phyloP scores from a whole-genome alignment of 139 green algal genomes.

The Astrephomene gubernaculifera region DNA sequence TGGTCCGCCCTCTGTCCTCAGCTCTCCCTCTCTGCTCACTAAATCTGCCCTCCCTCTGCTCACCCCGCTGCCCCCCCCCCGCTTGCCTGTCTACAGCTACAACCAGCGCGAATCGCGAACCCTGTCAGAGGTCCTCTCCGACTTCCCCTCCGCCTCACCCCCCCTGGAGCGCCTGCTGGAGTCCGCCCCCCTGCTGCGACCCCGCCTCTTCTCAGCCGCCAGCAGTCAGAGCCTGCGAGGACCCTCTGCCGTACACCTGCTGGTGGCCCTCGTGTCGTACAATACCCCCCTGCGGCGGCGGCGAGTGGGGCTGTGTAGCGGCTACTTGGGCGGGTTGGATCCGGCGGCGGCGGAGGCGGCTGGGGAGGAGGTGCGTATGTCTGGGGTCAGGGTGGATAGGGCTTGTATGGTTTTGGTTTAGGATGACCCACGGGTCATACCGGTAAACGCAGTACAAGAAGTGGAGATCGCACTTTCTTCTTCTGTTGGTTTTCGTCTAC shows the following conservation, averaged over 20 bases:
- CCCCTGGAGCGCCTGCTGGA: conserved; percentile 90
- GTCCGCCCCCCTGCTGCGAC: conserved; percentile 76
- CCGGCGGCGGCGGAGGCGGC: conserved; percentile 5
- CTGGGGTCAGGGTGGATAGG: too few species aligned
- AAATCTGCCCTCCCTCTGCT: background rate
- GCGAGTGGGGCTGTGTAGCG: conserved; percentile 85
- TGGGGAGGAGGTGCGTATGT: background rate
- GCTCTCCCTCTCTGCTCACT: too few species aligned
- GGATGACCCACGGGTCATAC: too few species aligned
- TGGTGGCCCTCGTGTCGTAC: conserved; percentile 84
- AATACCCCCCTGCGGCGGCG: conserved; percentile 61
- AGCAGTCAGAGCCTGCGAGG: conserved; percentile 74
- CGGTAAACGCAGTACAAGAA: too few species aligned
- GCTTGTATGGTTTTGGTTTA: too few species aligned
- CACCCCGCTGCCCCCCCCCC: background rate
- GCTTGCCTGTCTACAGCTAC: conserved; percentile 70
- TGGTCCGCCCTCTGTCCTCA: too few species aligned
- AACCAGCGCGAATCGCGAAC: conserved; percentile 66
- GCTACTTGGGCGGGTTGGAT: conserved; percentile 76
- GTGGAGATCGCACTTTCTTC: too few species aligned
- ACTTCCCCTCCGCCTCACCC: conserved; percentile 81
- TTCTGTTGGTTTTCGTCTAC: too few species aligned
- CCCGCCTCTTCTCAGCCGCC: conserved; percentile 92
- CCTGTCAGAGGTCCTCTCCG: conserved; percentile 86
- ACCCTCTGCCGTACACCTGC: conserved; percentile 71